Base-by-base conservation (phyloP, 2,329 filamentous ascomycete species). In the Alternaria postmessia region DNA sequence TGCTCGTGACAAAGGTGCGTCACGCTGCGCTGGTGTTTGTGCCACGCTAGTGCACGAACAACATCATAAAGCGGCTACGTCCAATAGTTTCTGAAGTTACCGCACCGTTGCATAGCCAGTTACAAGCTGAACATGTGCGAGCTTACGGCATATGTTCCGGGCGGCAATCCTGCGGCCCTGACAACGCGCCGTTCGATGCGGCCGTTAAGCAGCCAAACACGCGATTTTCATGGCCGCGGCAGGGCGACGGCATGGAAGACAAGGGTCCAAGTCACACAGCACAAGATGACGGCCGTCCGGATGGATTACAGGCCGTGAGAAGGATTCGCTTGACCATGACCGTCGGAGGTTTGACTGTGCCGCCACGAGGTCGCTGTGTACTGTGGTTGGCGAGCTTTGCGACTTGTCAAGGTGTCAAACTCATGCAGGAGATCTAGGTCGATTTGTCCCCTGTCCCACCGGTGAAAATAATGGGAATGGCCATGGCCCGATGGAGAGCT, bases 121-220 rank as follows among this genome's bases (percentile, higher is more conserved):
- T 30, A 38, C 20, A 20, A 54, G 48, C 39, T 54, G 49, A 38
- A 38, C 53, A 43, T 46, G 64, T 60, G 62, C 64, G 59, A 66
- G 62, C 66, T 68, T 56, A 65, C 64, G 64, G 67, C 59, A 61
- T 62, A 47, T 54, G 49, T 60, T 56, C 64, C 59, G 61, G 53
- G 53, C 66, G 59, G 68, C 62, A 69, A 58, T 67, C 57, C 64
- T 66, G 57, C 63, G 54, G 62, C 59, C 60, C 58, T 64, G 65
- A 47, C 53, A 63, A 54, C 49, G 56, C 63, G 53, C 66, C 65
- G 57, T 66, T 72, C 69, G 64, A 65, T 46, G 65, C 61, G 61
- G 44, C 68, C 65, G 64, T 62, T 63, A 55, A 54, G 57, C 65
- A 64, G 60, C 59, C 62, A 61, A 63, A 63, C 54, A 68, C 55